Evolutionary conservation across 2,329 filamentous ascomycete genomes (phyloP).

Genomic region (Aspergillus ustus): DNA sequence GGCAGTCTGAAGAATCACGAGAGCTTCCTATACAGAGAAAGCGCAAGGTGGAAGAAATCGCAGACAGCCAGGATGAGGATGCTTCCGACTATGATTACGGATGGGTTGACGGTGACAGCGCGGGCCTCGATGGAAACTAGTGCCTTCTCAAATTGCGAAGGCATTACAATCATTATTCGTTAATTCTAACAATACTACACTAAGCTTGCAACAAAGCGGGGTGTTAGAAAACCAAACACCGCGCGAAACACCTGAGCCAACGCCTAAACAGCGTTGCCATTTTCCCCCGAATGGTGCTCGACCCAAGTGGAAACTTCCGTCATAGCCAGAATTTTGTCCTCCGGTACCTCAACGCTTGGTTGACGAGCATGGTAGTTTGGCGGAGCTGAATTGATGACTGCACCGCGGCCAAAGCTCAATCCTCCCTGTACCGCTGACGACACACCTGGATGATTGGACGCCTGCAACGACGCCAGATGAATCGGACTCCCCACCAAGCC

Average conservation of each 20-base stretch:
- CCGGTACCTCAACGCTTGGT: slow-evolving; percentile 16
- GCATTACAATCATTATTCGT: background rate
- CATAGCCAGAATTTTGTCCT: slow-evolving; percentile 28
- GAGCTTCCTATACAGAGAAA: slow-evolving; percentile 35
- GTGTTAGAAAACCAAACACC: background rate
- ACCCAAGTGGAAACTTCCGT: slow-evolving; percentile 31
- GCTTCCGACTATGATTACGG: slow-evolving; percentile 38
- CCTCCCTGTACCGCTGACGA: slow-evolving; percentile 10
- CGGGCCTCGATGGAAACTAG: slow-evolving; percentile 16
- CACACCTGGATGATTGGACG: slow-evolving; percentile 10
- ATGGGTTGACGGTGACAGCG: slow-evolving; percentile 32
- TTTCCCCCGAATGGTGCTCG: slow-evolving; percentile 18
- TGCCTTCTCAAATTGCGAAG: background rate
- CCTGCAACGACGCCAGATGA: slow-evolving; percentile 28
- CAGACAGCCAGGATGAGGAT: slow-evolving; percentile 51
- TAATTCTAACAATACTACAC: background rate
- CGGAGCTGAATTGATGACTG: slow-evolving; percentile 9
- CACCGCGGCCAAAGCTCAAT: slow-evolving; percentile 7
- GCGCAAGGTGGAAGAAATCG: slow-evolving; percentile 50
- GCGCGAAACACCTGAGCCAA: background rate
- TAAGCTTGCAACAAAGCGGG: background rate
- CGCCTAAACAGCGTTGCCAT: background rate
- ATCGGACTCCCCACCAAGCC: slow-evolving; percentile 17
- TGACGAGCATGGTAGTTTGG: slow-evolving; percentile 10
- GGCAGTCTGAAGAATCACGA: slow-evolving; percentile 17